Base-by-base conservation (phyloP, 768 basidiomycete genomes). In the Russula emetica region DNA sequence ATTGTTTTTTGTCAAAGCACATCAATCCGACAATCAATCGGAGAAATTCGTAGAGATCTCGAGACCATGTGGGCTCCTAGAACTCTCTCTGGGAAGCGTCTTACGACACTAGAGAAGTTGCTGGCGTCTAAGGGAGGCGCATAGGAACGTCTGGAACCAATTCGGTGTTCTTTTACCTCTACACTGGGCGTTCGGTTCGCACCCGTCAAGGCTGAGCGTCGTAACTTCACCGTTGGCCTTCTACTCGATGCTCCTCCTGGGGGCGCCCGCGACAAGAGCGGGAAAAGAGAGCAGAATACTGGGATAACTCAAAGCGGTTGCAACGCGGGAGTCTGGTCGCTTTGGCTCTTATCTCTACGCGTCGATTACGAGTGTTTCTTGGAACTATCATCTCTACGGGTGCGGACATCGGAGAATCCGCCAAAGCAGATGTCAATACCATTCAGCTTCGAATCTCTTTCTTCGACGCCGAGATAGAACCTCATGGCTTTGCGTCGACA, bases 321-420 rank as follows among this genome's bases (percentile, higher is more conserved):
- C 77, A 81, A 56, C 78, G 79, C 64, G 87, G 89, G 0, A 82
- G 82, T n/a, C 81, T 91, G 20, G 78, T 91, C n/a, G 87, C 82
- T 7, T 78, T 89, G 7, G 71, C 87, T 68, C 67, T 61, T 5
- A 69, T 77, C 7, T 71, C 77, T n/a, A 62, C 66, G 11, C 63
- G 63, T 2, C 42, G 26, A 20, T 55, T 61, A 10, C 69, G 64
- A 10, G 78, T 85, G 24, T 78, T 82, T 69, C 79, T 90, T 14
- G 88, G 87, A 0, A 76, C 78, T 13, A 71, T 85, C 10, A 74
- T 79, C 3, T 82, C 78, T 47, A 74, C 75, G 14, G 56, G 70
- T 9, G 69, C 66, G 4, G 84, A 87, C 30, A 70, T 87, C 50
- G 75, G 75, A 0, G 78, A 81, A 5, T 77, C 80, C 0, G 78